Evolutionary conservation across 768 basidiomycete genomes (phyloP).

Genomic region (Coprinopsis strossmayeri): DNA sequence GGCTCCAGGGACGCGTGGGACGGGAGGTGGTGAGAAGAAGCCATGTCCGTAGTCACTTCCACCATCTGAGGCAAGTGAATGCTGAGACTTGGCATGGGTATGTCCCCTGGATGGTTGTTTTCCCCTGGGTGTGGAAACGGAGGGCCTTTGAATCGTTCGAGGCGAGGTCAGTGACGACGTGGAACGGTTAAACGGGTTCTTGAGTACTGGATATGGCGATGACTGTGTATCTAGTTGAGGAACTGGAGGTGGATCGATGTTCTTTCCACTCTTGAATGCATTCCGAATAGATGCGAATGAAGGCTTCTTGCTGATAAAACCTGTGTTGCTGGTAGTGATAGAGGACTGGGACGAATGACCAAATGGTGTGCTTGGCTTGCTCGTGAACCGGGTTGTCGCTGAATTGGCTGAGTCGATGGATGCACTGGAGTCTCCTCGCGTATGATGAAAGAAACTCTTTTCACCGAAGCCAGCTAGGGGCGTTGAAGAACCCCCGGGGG

Average conservation of each 20-base stretch:
- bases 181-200: conserved; percentile 79
- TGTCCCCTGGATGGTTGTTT: conserved; percentile 40
- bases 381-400: conserved; percentile 40
- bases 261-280: conserved; percentile 72
- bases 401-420: conserved; percentile 74
- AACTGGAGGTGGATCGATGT: conserved; percentile 64
- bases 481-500: conserved; percentile 50
- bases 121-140: not conserved
- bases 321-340: conserved; percentile 47
- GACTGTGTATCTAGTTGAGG: conserved; percentile 65
- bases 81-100: conserved; percentile 60
- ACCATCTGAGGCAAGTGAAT: conserved; percentile 69
- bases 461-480: conserved; percentile 47
- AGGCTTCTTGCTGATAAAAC: conserved; percentile 64
- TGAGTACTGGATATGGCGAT: conserved; percentile 56
- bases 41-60: conserved; percentile 64
- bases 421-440: conserved; percentile 70
- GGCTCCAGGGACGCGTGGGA: conserved; percentile 68
- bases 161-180: conserved; percentile 55
- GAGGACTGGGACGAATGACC: conserved; percentile 71
- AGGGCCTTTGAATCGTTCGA: conserved; percentile 27
- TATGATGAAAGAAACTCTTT: conserved; percentile 62
- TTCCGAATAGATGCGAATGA: conserved; percentile 85
- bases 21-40: conserved; percentile 67
- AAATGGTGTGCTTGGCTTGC: conserved; percentile 47